A percentile compares a stretch with the other conserved stretches of the same genome.
Evolutionary conservation across 495 filamentous ascomycete species (phyloP).

Genomic region (Xylaria curta): DNA sequence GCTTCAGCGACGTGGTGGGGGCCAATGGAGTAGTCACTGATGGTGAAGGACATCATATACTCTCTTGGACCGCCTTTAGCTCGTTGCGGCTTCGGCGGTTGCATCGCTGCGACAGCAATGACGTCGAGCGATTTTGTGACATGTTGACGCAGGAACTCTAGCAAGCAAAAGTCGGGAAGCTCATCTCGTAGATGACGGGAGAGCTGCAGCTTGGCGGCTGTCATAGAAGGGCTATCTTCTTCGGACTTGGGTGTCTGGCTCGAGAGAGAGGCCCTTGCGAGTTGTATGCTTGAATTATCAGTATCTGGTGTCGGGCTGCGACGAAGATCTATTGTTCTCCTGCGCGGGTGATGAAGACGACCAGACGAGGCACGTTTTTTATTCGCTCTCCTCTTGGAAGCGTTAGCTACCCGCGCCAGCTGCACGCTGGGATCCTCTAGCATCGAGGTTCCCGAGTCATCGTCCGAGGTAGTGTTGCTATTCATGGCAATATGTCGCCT

Average conservation of each 20-base stretch:
- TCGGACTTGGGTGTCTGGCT: conserved; percentile 31
- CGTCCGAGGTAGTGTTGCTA: conserved; percentile 5
- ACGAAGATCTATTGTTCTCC: conserved; percentile 8
- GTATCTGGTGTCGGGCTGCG: conserved; percentile 23
- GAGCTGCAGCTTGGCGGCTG: conserved; percentile 47
- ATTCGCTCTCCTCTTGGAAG: conserved; percentile 35
- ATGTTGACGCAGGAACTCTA: conserved; percentile 67
- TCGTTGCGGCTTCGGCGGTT: conserved; percentile 59
- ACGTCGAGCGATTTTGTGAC: conserved; percentile 63
- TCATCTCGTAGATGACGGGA: conserved; percentile 62
- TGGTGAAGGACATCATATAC: conserved; percentile 69
- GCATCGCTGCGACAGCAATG: conserved; percentile 69
- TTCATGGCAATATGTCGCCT: conserved; percentile 9
- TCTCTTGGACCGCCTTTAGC: conserved; percentile 72
- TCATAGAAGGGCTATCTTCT: conserved; percentile 37
- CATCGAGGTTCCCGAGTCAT: conserved; percentile 24
- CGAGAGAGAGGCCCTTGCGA: conserved; percentile 31
- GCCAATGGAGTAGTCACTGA: conserved; percentile 69
- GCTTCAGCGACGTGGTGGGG: conserved; percentile 60
- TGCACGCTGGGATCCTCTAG: conserved; percentile 42
- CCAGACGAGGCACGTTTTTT: conserved; percentile 30
- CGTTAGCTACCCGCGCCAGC: conserved; percentile 45
- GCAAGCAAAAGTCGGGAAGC: conserved; percentile 69
- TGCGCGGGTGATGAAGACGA: not conserved
- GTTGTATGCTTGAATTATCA: conserved; percentile 36